Percentiles rank a stretch among this genome's conserved stretches.
These are phyloP conservation scores for Xylaria arbuscula DNA, from an alignment of 2,329 filamentous ascomycete species.

Conservation along the genomic window DNA sequence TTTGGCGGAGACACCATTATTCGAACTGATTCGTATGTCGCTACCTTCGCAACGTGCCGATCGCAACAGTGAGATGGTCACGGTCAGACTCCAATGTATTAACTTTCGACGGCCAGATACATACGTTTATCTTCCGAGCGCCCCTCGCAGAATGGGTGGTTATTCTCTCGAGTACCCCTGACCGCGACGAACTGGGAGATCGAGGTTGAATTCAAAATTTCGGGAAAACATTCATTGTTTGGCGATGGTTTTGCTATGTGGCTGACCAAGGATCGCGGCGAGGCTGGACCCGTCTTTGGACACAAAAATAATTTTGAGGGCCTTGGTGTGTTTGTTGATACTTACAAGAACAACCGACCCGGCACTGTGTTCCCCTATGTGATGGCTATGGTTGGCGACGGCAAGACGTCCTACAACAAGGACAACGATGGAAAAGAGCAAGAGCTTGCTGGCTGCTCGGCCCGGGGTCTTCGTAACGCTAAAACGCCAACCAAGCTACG, in stretches of 20 bases:
- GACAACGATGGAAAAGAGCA: conserved; percentile 92
- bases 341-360: conserved; percentile 99
- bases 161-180: conserved; percentile 92
- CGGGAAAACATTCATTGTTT: conserved; percentile 88
- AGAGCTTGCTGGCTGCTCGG: conserved; percentile 94
- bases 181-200: conserved; percentile 99
- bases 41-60: conserved; percentile 5
- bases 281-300: conserved; percentile 86
- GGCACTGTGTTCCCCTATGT: conserved; percentile 96
- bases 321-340: conserved; percentile 95
- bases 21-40: conserved; percentile 72
- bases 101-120: conserved; percentile 68
- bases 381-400: conserved; percentile 98
- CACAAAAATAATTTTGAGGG: conserved; percentile 90
- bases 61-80: background rate
- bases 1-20: conserved; percentile 96
- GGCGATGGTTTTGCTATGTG: conserved; percentile 98
- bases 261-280: conserved; percentile 92
- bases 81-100: conserved; percentile 41
- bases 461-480: conserved; percentile 86
- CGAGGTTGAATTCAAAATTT: conserved; percentile 94
- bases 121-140: conserved; percentile 92
- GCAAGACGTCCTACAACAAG: conserved; percentile 89
- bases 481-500: conserved; percentile 84
- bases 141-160: conserved; percentile 89